Evolutionary conservation across 768 basidiomycete genomes (phyloP), one percentile per base, ranked within the genome.

Genomic region (Calocybe gangraenosa): DNA sequence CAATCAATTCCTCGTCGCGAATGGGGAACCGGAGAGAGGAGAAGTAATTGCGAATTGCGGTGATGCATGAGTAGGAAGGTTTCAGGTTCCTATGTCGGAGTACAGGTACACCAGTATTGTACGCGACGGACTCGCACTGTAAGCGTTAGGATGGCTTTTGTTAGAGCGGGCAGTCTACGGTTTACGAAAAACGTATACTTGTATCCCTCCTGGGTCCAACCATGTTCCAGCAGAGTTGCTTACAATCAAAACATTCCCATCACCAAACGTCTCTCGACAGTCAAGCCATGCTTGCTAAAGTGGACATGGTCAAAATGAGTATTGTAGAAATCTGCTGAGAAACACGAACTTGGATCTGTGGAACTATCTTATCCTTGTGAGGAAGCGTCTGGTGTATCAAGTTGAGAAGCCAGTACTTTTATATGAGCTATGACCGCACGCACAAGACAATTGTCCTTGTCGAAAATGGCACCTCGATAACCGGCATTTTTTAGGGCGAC

Each of bases 361-460:
- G 87, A 7, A 90, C 80, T 30, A 95, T 71, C 2, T 65, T 62
- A 58, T 98, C 95, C 37, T 73, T 63, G 58, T 88, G 67, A 0
- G 95, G 95, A 23, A 81, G 60, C 2, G 95, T 95, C 95, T 96
- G 38, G 19, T 13, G 35, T 25, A 32, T 19, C 9, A n/a, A 23
- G 30, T 15, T 47, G 33, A 17, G 31, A 15, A 43, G 3, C 11
- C 32, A 34, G 40, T 7, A n/a, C n/a, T n/a, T 15, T 3, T 40
- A 5, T 8, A 23, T 17, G 11, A 41, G 38, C 31, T 18, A 19
- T 18, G 14, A 3, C n/a, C 9, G 25, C 14, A 68, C 85, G 21
- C 52, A 91, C 95, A 53, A 98, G 66, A 59, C 95, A 98, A 56
- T 99, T 98, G 60, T 99, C 95, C 67, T 98, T 97, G 75, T 98